Conservation (phyloP, 495 filamentous ascomycete species). For the Penicillium salamii region DNA sequence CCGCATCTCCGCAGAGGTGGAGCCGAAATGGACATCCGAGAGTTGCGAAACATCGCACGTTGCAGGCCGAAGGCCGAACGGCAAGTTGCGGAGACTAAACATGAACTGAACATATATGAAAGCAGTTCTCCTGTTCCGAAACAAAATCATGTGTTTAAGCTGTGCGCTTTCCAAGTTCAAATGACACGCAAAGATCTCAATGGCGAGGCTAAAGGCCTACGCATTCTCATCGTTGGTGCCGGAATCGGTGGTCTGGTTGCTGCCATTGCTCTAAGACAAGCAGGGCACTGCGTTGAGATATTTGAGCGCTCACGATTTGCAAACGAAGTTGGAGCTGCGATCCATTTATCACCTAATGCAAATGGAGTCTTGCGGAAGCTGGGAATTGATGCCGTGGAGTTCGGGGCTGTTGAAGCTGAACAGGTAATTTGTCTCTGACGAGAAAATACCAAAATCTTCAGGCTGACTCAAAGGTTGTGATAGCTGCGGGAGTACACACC, state of each 20-base stretch:
- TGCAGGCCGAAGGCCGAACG: background rate
- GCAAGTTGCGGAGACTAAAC: too few species aligned
- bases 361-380: slow-evolving; percentile 46
- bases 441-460: background rate
- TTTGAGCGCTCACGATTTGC: slow-evolving; percentile 52
- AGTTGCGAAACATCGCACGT: background rate
- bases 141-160: too few species aligned
- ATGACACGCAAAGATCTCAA: slow-evolving; percentile 17
- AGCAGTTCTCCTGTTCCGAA: too few species aligned
- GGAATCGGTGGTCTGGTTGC: slow-evolving; percentile 55
- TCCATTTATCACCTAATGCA: slow-evolving; percentile 54
- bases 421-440: slow-evolving; percentile 4
- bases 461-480: too few species aligned
- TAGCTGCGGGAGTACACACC: slow-evolving; percentile 33
- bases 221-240: slow-evolving; percentile 53
- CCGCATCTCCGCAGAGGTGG: slow-evolving; percentile 24
- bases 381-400: slow-evolving; percentile 35
- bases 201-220: slow-evolving; percentile 17
- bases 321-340: slow-evolving; percentile 55
- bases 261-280: slow-evolving; percentile 50
- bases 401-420: slow-evolving; percentile 36
- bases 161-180: too few species aligned
- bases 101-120: too few species aligned
- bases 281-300: slow-evolving; percentile 54
- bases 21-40: slow-evolving; percentile 29